These are phyloP conservation scores for Vickermania spadyakhi DNA, from an alignment of 208 protist genomes.

Conservation along the genomic window DNA sequence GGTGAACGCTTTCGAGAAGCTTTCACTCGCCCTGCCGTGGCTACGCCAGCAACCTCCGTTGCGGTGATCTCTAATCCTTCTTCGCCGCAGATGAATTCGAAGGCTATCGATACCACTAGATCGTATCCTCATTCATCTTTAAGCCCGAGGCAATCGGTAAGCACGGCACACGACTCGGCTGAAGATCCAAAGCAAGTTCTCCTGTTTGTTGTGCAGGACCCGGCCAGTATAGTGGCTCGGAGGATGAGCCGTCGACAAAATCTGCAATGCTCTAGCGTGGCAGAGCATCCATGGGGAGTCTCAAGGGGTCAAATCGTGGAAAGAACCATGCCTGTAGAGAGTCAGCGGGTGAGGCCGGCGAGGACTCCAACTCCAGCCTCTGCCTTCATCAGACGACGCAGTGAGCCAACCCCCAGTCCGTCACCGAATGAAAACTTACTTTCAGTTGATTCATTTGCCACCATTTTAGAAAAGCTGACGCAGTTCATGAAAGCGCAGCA, in stretches of 20 bases:
- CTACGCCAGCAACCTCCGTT: too few species aligned
- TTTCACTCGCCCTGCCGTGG: too few species aligned
- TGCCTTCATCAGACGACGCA: background rate
- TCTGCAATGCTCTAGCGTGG: background rate
- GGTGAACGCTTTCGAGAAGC: too few species aligned
- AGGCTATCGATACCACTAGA: background rate
- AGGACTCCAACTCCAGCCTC: background rate
- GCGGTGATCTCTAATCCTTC: too few species aligned
- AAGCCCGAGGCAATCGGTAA: background rate
- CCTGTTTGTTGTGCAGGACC: background rate
- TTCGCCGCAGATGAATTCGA: too few species aligned
- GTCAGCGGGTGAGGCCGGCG: background rate
- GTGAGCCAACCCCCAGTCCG: background rate
- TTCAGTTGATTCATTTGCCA: background rate
- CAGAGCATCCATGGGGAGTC: background rate
- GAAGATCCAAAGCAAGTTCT: background rate
- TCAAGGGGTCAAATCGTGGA: background rate
- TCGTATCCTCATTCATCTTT: background rate
- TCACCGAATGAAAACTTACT: background rate
- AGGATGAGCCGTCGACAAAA: background rate
- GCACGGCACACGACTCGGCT: background rate
- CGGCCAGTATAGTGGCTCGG: background rate
- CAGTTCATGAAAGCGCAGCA: background rate
- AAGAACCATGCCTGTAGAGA: background rate
- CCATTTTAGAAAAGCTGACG: background rate